Percentiles rank a stretch among this genome's conserved stretches.
Conservation (phyloP, 768 basidiomycete species). For the Lentinula edodes region DNA sequence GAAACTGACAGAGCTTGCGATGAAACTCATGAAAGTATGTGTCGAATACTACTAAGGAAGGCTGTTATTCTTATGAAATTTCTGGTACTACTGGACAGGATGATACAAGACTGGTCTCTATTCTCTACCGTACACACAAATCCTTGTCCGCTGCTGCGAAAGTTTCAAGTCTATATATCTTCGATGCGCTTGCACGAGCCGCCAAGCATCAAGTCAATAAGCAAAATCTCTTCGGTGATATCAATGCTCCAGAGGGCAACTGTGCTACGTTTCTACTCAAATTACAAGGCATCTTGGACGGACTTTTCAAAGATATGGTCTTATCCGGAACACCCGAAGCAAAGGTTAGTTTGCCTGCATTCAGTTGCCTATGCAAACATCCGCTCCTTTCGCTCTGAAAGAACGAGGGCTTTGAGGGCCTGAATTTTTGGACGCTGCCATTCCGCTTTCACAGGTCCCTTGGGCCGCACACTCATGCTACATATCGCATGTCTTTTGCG, state of each 20-base stretch:
- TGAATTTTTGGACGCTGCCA: neutral
- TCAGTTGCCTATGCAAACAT: neutral
- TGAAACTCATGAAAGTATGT: conserved; percentile 75
- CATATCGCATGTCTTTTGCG: neutral
- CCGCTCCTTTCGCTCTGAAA: neutral
- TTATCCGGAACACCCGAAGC: conserved; percentile 59
- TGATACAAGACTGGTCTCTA: conserved; percentile 84
- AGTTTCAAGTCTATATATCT: conserved; percentile 85
- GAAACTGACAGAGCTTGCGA: conserved; percentile 66
- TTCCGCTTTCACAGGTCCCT: neutral
- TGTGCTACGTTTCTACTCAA: conserved; percentile 82
- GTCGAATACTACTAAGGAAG: neutral
- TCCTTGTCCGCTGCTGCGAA: conserved; percentile 63
- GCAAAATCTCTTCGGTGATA: conserved; percentile 50
- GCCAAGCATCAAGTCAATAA: conserved; percentile 68
- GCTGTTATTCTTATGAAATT: neutral
- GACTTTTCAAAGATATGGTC: conserved; percentile 82
- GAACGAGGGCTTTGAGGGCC: neutral
- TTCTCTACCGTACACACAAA: conserved; percentile 87
- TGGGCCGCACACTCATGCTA: neutral
- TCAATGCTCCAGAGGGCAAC: conserved; percentile 56
- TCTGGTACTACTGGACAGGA: conserved; percentile 37
- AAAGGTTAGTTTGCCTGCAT: conserved; percentile 64
- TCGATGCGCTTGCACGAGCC: conserved; percentile 89
- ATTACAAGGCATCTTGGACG: conserved; percentile 86